Conservation (phyloP, 371 early-diverging fungal species). For the Mucor velutinosus region DNA sequence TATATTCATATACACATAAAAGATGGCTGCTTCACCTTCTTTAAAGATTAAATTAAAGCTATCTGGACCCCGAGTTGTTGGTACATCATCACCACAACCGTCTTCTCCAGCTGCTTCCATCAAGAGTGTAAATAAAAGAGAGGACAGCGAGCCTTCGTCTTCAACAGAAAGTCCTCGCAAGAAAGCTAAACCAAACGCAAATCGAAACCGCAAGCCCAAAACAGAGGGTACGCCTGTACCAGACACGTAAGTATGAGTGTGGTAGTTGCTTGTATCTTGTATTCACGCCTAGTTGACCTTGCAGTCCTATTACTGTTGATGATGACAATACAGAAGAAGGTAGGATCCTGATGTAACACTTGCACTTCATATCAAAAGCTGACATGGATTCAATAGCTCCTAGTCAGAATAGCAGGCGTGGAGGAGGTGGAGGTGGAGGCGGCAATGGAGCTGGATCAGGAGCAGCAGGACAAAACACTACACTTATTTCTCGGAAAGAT, state of each 20-base stretch:
- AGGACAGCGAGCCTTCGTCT: slow-evolving; percentile 4
- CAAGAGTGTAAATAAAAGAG: slow-evolving; percentile 10
- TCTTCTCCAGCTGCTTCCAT: slow-evolving; percentile 10
- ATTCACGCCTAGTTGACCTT: neutral
- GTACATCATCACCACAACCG: slow-evolving; percentile 5
- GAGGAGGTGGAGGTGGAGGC: slow-evolving; percentile 1
- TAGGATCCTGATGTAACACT: neutral
- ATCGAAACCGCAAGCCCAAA: slow-evolving; percentile 20
- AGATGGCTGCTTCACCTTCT: slow-evolving; percentile 24
- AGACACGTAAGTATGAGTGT: slow-evolving; percentile 18
- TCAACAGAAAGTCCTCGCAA: slow-evolving; percentile 23
- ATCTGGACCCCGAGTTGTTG: slow-evolving; percentile 18
- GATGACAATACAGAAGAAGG: slow-evolving; percentile 27
- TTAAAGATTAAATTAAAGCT: slow-evolving; percentile 41
- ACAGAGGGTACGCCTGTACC: slow-evolving; percentile 16
- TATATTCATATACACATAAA: neutral
- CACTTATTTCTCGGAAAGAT: slow-evolving; percentile 23
- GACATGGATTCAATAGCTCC: neutral
- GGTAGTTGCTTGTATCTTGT: neutral
- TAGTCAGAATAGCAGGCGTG: slow-evolving; percentile 4
- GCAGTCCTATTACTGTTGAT: slow-evolving; percentile 17
- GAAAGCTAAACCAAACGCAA: slow-evolving; percentile 12
- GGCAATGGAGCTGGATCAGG: neutral
- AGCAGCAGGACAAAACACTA: neutral
- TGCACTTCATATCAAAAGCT: neutral